phyloP scores from a whole-genome alignment of 306 rosid genomes.

The Lathyrus tuberosus region DNA sequence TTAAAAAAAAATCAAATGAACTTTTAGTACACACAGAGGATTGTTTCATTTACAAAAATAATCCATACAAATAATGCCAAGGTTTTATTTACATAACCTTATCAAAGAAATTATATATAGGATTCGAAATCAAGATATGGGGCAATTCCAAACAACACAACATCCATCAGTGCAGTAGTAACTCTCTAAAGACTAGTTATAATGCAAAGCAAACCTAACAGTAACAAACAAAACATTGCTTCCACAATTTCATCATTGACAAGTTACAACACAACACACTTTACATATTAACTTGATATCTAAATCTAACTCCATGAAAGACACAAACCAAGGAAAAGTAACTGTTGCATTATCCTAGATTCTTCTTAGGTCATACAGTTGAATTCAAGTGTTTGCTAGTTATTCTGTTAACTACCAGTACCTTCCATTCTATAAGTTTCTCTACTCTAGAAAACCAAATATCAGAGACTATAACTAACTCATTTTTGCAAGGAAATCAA shows the following conservation, averaged over 20 bases:
- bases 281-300: background rate
- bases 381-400: slow-evolving; percentile 1
- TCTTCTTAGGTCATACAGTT: background rate
- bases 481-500: too few relatives aligned
- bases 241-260: background rate
- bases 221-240: too few relatives aligned
- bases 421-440: background rate
- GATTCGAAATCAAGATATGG: background rate
- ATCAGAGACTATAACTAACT: background rate
- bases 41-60: too few relatives aligned
- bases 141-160: background rate
- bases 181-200: background rate
- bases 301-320: background rate
- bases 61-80: too few relatives aligned
- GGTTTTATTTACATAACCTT: too few relatives aligned
- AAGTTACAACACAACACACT: background rate
- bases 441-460: background rate
- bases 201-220: background rate
- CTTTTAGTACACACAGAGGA: too few relatives aligned
- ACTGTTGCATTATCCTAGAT: background rate
- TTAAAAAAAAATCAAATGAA: too few relatives aligned
- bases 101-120: too few relatives aligned
- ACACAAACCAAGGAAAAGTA: background rate
- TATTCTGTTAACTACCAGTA: background rate
- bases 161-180: slow-evolving; percentile 1